Percentiles rank a stretch among this genome's conserved stretches.
These are phyloP conservation scores for Tetrahymena malaccensis DNA, from an alignment of 73 alveolate genomes.

Conservation along the genomic window DNA sequence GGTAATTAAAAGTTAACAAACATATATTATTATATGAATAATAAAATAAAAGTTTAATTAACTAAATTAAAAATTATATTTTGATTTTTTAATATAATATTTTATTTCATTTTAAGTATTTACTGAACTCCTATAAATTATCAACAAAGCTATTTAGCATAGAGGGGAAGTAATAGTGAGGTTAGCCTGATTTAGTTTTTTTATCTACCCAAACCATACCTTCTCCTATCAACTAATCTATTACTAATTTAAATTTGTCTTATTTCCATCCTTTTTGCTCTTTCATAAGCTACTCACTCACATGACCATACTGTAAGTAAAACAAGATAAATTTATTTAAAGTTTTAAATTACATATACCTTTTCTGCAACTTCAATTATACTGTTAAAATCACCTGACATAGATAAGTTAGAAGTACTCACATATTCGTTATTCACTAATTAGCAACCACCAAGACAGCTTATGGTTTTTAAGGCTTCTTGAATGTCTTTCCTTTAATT, in stretches of 20 bases:
- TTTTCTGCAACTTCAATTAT: constrained; percentile 32
- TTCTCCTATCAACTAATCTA: constrained; percentile 19
- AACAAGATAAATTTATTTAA: background rate
- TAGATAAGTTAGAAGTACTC: constrained; percentile 13
- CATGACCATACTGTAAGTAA: background rate
- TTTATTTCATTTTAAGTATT: background rate
- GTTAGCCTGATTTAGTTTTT: background rate
- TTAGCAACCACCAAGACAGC: constrained; percentile 15
- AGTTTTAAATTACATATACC: background rate
- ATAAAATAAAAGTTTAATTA: background rate
- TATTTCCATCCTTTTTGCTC: constrained; percentile 18
- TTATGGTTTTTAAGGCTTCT: constrained; percentile 27
- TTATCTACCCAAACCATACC: constrained; percentile 43
- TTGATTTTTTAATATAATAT: background rate
- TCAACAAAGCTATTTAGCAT: constrained; percentile 15
- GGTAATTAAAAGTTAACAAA: too few species aligned
- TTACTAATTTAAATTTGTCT: constrained; percentile 11
- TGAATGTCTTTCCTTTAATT: background rate
- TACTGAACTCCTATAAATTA: background rate
- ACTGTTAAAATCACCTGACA: constrained; percentile 24
- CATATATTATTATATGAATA: background rate
- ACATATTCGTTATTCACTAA: constrained; percentile 18
- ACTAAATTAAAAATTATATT: background rate
- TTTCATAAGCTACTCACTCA: constrained; percentile 6
- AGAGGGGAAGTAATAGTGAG: constrained; percentile 27